Conservation (phyloP, 2,329 filamentous ascomycete species). For the Pochonia chlamydosporia region DNA sequence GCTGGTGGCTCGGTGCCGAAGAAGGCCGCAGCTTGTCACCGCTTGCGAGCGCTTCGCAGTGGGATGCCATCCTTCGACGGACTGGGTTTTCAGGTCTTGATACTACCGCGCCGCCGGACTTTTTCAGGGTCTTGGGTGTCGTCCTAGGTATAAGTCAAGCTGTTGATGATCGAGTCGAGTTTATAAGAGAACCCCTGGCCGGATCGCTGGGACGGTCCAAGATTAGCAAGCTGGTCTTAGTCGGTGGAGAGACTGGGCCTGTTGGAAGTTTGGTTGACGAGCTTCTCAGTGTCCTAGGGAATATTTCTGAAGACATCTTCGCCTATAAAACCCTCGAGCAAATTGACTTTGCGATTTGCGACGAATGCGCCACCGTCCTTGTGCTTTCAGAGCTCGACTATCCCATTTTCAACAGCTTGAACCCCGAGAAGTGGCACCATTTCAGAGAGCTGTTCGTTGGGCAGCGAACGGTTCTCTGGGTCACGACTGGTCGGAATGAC, state of each 20-base stretch:
- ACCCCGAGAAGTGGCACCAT: not conserved
- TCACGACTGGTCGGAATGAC: not conserved
- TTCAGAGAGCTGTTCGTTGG: not conserved
- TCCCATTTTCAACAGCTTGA: not conserved
- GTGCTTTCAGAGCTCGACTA: not conserved
- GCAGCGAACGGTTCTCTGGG: not conserved
- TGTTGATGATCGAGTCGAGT: not conserved
- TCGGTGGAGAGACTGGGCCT: no score
- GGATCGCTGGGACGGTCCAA: not conserved
- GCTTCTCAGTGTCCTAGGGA: not conserved
- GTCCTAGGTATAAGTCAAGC: not conserved
- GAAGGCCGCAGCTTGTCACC: not conserved
- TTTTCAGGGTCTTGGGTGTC: constrained; percentile 2
- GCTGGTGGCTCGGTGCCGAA: not conserved
- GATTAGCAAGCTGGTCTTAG: not conserved
- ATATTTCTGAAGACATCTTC: not conserved
- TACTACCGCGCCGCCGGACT: not conserved
- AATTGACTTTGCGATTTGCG: not conserved
- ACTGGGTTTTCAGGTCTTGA: not conserved
- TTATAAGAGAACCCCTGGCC: not conserved
- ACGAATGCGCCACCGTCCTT: not conserved
- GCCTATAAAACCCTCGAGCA: not conserved
- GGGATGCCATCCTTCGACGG: not conserved
- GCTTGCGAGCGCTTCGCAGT: not conserved
- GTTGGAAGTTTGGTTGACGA: no score